Evolutionary conservation across 2,329 filamentous ascomycete genomes (phyloP).

Genomic region (Arachnopeziza araneosa): DNA sequence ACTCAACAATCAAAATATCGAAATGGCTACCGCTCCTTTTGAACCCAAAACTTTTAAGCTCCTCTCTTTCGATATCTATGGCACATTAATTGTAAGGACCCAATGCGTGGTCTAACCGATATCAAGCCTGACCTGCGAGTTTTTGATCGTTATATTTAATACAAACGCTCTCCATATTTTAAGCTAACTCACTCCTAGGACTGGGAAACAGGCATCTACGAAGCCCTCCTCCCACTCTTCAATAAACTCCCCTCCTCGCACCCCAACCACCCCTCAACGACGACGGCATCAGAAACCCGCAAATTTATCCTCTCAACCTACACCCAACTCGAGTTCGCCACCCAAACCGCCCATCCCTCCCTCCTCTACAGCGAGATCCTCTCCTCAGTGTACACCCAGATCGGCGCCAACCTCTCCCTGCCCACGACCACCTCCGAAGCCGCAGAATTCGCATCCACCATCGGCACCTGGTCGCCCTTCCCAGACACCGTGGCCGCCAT

Average conservation of each 20-base stretch:
- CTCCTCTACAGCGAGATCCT: constrained; percentile 48
- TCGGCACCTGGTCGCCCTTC: constrained; percentile 44
- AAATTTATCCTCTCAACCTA: constrained; percentile 14
- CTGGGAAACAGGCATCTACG: constrained; percentile 64
- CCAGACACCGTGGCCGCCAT: constrained; percentile 44
- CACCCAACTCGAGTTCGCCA: constrained; percentile 13
- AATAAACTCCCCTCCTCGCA: constrained; percentile 12
- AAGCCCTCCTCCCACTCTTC: constrained; percentile 41
- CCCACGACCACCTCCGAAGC: constrained; percentile 25
- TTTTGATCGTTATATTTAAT: neutral
- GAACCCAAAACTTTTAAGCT: constrained; percentile 18
- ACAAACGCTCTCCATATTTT: no score
- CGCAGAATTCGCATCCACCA: constrained; percentile 36
- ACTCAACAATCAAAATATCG: neutral
- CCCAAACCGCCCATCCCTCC: constrained; percentile 43
- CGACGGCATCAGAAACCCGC: neutral
- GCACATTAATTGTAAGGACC: constrained; percentile 54
- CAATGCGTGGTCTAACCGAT: neutral
- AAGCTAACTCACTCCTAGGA: constrained; percentile 40
- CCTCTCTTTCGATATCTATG: constrained; percentile 62
- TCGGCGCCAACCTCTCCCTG: constrained; percentile 33
- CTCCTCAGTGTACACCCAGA: constrained; percentile 32
- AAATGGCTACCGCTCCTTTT: constrained; percentile 10
- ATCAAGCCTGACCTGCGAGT: neutral
- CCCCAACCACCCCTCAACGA: constrained; percentile 14